Conservation (phyloP, 1,139 yeast species). For the Debaryomycetaceae sp. region DNA sequence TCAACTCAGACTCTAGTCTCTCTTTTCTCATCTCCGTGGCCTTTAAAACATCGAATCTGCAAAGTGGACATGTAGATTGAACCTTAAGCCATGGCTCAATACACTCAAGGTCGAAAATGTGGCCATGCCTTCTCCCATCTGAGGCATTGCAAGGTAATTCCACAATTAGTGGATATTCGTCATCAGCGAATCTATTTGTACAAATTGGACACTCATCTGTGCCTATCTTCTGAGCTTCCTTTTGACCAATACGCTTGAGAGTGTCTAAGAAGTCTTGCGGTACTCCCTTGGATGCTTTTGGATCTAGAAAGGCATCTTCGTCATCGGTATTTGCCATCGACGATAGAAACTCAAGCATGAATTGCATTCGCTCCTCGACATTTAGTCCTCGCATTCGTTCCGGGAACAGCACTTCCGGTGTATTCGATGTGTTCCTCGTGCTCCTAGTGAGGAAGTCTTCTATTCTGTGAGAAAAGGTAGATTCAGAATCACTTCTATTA, state of each 20-base stretch:
- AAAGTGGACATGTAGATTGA: slow-evolving; percentile 83
- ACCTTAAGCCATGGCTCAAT: slow-evolving; percentile 84
- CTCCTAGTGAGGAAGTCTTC: slow-evolving; percentile 28
- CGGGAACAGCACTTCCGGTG: slow-evolving; percentile 20
- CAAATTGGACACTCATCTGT: slow-evolving; percentile 76
- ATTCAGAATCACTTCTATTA: slow-evolving; percentile 9
- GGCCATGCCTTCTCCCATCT: slow-evolving; percentile 35
- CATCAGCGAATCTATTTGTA: slow-evolving; percentile 66
- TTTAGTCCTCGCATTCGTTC: slow-evolving; percentile 31
- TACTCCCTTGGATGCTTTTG: slow-evolving; percentile 46
- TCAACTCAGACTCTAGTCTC: slow-evolving; percentile 36
- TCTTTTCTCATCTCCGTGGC: slow-evolving; percentile 39
- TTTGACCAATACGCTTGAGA: slow-evolving; percentile 63
- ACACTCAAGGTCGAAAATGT: slow-evolving; percentile 84
- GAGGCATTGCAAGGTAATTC: slow-evolving; percentile 65
- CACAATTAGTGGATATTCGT: slow-evolving; percentile 77
- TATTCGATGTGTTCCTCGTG: slow-evolving; percentile 7
- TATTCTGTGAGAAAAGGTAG: slow-evolving; percentile 20
- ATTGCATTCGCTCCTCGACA: slow-evolving; percentile 28
- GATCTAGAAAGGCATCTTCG: slow-evolving; percentile 7
- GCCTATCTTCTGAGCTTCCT: slow-evolving; percentile 49
- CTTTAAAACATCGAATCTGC: slow-evolving; percentile 66
- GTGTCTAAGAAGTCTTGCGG: slow-evolving; percentile 69
- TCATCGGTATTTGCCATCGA: slow-evolving; percentile 16
- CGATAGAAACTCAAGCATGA: slow-evolving; percentile 27